phyloP scores from a whole-genome alignment of 192 early-diverging fungal species.

The Gamsiella multidivaricata region DNA sequence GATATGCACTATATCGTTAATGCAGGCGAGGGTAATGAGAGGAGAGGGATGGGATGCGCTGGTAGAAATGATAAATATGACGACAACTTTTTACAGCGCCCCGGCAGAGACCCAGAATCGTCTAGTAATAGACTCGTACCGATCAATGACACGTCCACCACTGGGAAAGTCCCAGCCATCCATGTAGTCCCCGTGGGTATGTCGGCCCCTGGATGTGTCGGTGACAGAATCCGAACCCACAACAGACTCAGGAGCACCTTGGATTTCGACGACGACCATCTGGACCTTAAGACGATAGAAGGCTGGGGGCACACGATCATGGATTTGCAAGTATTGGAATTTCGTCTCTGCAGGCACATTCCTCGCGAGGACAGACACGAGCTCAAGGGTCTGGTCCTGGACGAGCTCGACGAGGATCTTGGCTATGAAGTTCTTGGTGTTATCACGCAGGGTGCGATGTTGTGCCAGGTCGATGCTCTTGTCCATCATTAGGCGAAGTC shows the following conservation, averaged over 20 bases:
- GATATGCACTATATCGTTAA: not conserved
- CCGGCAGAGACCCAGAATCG: constrained; percentile 36
- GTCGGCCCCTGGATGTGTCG: not conserved
- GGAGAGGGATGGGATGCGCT: not conserved
- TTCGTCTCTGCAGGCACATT: constrained; percentile 38
- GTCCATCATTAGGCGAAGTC: constrained; percentile 1
- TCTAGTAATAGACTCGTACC: constrained; percentile 41
- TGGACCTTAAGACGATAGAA: constrained; percentile 41
- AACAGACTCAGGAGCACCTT: not conserved
- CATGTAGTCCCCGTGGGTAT: constrained; percentile 11
- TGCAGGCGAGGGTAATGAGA: not conserved
- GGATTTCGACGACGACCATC: constrained; percentile 38
- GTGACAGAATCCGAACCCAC: not conserved
- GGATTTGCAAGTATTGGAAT: constrained; percentile 34
- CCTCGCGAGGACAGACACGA: constrained; percentile 17
- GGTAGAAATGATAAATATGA: not conserved
- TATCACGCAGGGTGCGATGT: not conserved
- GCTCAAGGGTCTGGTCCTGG: constrained; percentile 18
- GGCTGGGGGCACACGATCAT: constrained; percentile 21
- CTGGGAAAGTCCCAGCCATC: constrained; percentile 41
- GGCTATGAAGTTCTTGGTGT: constrained; percentile 7
- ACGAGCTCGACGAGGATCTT: constrained; percentile 32
- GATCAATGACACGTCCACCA: constrained; percentile 28
- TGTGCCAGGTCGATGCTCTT: constrained; percentile 3
- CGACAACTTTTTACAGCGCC: constrained; percentile 9